These are phyloP conservation scores for Psilocybe sp. DNA, from an alignment of 768 basidiomycete genomes.

Conservation along the genomic window DNA sequence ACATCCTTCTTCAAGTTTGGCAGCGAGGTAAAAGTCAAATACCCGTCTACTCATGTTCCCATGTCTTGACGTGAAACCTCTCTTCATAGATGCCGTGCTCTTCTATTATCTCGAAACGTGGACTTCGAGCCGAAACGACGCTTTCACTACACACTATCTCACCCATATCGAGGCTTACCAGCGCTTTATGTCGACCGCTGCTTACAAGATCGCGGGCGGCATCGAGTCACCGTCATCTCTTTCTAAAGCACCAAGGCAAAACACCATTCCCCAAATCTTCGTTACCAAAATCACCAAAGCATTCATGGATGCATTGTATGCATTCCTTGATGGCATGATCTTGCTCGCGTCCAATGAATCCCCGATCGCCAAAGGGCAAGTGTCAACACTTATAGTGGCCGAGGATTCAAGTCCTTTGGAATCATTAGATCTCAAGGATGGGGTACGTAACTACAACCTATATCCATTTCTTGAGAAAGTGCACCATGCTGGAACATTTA, in stretches of 20 bases:
- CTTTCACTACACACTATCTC: constrained; percentile 72
- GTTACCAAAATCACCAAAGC: constrained; percentile 74
- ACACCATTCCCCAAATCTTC: constrained; percentile 60
- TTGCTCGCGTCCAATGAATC: constrained; percentile 74
- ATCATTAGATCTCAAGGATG: constrained; percentile 57
- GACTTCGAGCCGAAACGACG: constrained; percentile 58
- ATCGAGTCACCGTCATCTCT: constrained; percentile 54
- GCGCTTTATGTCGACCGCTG: constrained; percentile 67
- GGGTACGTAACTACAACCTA: constrained; percentile 38
- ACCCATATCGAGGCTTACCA: constrained; percentile 81
- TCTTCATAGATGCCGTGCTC: constrained; percentile 65
- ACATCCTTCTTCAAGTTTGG: constrained; percentile 79
- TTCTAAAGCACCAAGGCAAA: constrained; percentile 55
- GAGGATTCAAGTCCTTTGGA: constrained; percentile 50
- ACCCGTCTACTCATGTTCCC: background rate
- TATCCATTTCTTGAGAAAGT: no score
- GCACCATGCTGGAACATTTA: background rate
- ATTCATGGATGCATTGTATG: constrained; percentile 83
- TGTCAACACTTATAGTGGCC: constrained; percentile 27
- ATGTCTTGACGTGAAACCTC: background rate
- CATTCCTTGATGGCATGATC: constrained; percentile 83
- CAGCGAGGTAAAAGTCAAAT: constrained; percentile 55
- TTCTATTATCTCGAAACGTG: constrained; percentile 90
- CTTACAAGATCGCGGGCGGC: constrained; percentile 81
- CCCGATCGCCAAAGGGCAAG: constrained; percentile 39